These are phyloP conservation scores for Penicillium arizonense DNA, from an alignment of 495 filamentous ascomycete genomes.

Conservation along the genomic window DNA sequence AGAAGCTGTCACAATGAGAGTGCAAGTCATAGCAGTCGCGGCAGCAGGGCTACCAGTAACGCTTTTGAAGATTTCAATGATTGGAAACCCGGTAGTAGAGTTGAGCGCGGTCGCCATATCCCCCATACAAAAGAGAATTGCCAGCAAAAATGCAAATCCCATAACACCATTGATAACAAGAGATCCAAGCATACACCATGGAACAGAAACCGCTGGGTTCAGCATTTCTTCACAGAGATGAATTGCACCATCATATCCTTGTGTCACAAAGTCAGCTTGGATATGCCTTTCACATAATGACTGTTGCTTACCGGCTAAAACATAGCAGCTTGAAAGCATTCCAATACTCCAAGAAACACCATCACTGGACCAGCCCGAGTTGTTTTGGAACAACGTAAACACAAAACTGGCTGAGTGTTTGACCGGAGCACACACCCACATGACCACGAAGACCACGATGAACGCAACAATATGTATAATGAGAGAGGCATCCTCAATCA, in stretches of 20 bases:
- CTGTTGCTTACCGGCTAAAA: constrained; percentile 40
- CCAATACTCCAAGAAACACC: neutral
- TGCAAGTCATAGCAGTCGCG: constrained; percentile 25
- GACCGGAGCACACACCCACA: neutral
- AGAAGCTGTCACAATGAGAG: constrained; percentile 36
- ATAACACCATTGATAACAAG: constrained; percentile 45
- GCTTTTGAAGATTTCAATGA: constrained; percentile 45
- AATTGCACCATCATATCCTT: neutral
- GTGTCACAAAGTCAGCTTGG: constrained; percentile 23
- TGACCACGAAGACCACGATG: neutral
- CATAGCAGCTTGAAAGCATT: constrained; percentile 20
- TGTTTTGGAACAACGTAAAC: neutral
- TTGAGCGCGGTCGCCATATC: constrained; percentile 35
- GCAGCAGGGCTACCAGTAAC: constrained; percentile 15
- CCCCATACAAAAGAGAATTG: constrained; percentile 44
- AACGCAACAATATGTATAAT: neutral
- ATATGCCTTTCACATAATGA: constrained; percentile 36
- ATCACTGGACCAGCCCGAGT: neutral
- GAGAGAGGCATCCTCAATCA: neutral
- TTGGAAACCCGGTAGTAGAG: constrained; percentile 42
- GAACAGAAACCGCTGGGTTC: constrained; percentile 39
- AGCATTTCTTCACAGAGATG: constrained; percentile 48
- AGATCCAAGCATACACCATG: constrained; percentile 41
- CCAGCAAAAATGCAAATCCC: constrained; percentile 41
- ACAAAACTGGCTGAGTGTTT: neutral